Evolutionary conservation across 345 rosid genomes (phyloP), one percentile per base, ranked within the genome.

Genomic region (Erysimum cheiranthoides): DNA sequence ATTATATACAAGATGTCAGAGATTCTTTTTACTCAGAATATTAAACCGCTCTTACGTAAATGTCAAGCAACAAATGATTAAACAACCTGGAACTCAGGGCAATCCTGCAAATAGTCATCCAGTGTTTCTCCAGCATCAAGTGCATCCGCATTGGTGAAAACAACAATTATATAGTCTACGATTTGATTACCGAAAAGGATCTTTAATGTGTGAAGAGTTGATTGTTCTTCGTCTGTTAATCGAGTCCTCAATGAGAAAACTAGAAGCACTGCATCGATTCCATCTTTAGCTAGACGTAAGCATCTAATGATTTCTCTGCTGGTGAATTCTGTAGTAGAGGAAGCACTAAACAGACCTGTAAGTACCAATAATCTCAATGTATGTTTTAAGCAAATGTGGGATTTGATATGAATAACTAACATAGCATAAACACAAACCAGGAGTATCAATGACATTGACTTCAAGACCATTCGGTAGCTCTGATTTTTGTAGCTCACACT

Each of bases 361-460:
- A 45, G 25, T 1, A 45, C 5, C n/a, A 61, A 11, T 40, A 38
- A 18, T 16, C 3, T 50, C 13, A 50, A 18, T 0, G 54, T 18
- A 30, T 49, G 30, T 17, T 50, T 6, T 7, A 13, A 56, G 38
- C 1, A 30, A 56, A n/a, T 57, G 62, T 34, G 6, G 40, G 2
- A 18, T 34, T 17, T 59, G 18, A 17, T 10, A 17, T 60, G 13
- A 60, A 2, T 17, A 50, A 50, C 11, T 12, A 50, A 21, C 1
- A 21, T 9, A 36, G 16, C 5, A 6, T 5, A 50, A 18, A 10
- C 3, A 39, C 17, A 6, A 10, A 91, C 97, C 95, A 49, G 95
- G 97, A 71, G 97, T 91, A 61, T 89, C 94, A 9, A 91, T 85
- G 70, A 91, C 97, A 78, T 85, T 88, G 67, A 91, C 39, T 4